Conservation (phyloP, 257 asterid genomes). For the Gentiana macrophylla region DNA sequence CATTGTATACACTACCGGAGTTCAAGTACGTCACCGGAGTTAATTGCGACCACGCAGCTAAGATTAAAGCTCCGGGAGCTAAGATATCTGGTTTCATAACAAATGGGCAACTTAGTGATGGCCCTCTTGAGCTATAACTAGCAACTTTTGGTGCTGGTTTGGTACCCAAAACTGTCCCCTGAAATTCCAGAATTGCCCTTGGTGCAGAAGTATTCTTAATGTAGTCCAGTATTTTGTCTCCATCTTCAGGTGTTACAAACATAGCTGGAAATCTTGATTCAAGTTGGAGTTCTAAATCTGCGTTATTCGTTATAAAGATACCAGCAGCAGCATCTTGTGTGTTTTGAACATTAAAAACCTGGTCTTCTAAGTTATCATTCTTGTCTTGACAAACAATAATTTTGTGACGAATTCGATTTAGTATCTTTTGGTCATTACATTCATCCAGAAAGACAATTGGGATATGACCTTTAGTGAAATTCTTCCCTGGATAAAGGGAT, state of each 20-base stretch:
- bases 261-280: conserved; percentile 35
- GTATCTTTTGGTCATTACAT: conserved; percentile 21
- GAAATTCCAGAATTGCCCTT: conserved; percentile 34
- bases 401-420: conserved; percentile 13
- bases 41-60: conserved; percentile 53
- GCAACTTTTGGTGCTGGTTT: conserved; percentile 54
- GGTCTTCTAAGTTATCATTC: conserved; percentile 21
- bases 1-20: conserved; percentile 27
- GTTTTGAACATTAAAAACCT: conserved; percentile 22
- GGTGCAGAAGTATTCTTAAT: conserved; percentile 23
- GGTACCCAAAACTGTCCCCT: conserved; percentile 26
- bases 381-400: conserved; percentile 47
- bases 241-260: conserved; percentile 30
- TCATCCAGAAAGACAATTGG: conserved; percentile 15
- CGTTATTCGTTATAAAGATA: conserved; percentile 44
- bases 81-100: conserved; percentile 57
- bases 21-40: conserved; percentile 9
- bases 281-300: conserved; percentile 23
- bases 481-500: conserved; percentile 49
- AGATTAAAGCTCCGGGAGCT: conserved; percentile 57
- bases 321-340: conserved; percentile 27
- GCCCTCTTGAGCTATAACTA: conserved; percentile 75
- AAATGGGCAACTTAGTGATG: conserved; percentile 52
- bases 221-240: conserved; percentile 33
- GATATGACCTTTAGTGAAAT: conserved; percentile 20